phyloP scores from a whole-genome alignment of 306 rosid species.

The Corylus heterophylla region DNA sequence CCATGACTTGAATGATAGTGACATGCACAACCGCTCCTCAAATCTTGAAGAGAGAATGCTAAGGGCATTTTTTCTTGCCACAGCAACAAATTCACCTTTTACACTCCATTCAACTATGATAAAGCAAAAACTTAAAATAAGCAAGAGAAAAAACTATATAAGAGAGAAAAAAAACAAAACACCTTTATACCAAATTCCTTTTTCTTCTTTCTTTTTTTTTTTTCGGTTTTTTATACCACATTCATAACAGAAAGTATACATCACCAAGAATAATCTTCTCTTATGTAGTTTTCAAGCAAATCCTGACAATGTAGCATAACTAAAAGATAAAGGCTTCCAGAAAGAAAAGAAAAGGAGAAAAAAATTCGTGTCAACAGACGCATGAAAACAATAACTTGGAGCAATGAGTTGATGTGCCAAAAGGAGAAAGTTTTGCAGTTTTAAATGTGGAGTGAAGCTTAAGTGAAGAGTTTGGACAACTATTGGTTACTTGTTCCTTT shows the following conservation, averaged over 20 bases:
- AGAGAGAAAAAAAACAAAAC: background rate
- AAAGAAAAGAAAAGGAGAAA: background rate
- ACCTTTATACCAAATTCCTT: background rate
- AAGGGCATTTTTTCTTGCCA: conserved; percentile 62
- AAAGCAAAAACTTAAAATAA: conserved; percentile 23
- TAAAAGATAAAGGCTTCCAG: background rate
- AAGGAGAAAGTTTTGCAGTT: background rate
- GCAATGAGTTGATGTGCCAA: background rate
- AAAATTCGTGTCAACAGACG: background rate
- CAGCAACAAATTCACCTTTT: conserved; percentile 67
- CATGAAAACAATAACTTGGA: background rate
- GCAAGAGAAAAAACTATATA: conserved; percentile 26
- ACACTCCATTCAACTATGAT: conserved; percentile 72
- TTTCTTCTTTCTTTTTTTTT: too few relatives aligned
- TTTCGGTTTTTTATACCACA: background rate
- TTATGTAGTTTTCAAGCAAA: background rate
- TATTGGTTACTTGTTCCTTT: background rate
- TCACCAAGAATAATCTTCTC: background rate
- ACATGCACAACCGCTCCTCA: conserved; percentile 54
- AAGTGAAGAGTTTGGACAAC: background rate
- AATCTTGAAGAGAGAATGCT: conserved; percentile 68
- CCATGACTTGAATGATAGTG: conserved; percentile 50
- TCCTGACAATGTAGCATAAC: background rate
- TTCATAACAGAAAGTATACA: background rate
- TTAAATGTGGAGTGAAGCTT: background rate